Percentiles rank a stretch among this genome's conserved stretches.
Evolutionary conservation across 331 rosid genomes (phyloP).

Genomic region (Saraca asoca): DNA sequence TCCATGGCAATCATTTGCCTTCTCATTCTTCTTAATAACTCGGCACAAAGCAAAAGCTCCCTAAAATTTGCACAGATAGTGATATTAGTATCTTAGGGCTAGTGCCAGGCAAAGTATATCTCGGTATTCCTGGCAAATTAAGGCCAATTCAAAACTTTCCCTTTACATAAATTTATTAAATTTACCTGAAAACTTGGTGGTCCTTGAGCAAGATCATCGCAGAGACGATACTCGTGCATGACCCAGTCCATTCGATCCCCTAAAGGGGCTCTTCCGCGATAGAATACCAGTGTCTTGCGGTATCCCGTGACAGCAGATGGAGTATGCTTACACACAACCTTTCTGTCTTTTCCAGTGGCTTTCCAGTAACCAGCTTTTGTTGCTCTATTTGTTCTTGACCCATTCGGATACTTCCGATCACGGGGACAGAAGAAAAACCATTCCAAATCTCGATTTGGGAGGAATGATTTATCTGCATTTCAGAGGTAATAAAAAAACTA

Average conservation of each 20-base stretch:
- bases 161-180: background rate
- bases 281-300: constrained; percentile 88
- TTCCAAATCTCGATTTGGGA: constrained; percentile 82
- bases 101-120: background rate
- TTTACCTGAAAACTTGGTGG: constrained; percentile 61
- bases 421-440: constrained; percentile 98
- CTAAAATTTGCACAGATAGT: constrained; percentile 39
- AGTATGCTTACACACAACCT: constrained; percentile 57
- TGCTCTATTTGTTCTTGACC: constrained; percentile 90
- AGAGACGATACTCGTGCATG: constrained; percentile 93
- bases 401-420: constrained; percentile 86
- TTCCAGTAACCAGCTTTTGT: constrained; percentile 97
- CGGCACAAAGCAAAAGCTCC: constrained; percentile 90
- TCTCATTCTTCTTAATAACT: constrained; percentile 74
- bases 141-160: constrained; percentile 16
- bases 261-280: constrained; percentile 84
- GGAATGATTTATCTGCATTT: constrained; percentile 79
- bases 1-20: constrained; percentile 43
- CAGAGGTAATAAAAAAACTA: constrained; percentile 14
- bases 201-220: constrained; percentile 57
- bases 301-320: constrained; percentile 61
- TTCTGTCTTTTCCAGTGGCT: constrained; percentile 94
- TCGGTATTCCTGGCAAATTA: background rate
- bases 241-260: constrained; percentile 87
- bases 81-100: background rate